These are phyloP conservation scores for Colletotrichum costaricense DNA, from an alignment of 2,329 filamentous ascomycete genomes.

Conservation along the genomic window DNA sequence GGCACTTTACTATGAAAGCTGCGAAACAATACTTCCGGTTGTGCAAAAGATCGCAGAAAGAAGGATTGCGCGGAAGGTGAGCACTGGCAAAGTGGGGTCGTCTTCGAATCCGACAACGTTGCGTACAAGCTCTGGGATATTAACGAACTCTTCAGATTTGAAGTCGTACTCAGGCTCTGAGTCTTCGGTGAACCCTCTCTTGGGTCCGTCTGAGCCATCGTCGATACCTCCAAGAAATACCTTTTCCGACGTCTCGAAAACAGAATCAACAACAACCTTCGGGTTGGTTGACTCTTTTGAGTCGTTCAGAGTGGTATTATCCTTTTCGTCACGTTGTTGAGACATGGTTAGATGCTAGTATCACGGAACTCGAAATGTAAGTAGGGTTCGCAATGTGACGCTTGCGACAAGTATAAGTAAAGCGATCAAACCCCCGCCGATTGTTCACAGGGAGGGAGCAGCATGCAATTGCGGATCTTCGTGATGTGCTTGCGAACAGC, in stretches of 20 bases:
- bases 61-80: constrained; percentile 72
- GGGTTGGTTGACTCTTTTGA: background rate
- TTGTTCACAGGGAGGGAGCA: background rate
- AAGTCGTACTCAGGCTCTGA: constrained; percentile 31
- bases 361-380: too few species aligned
- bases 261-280: constrained; percentile 4
- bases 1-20: constrained; percentile 22
- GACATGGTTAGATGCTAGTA: constrained; percentile 5
- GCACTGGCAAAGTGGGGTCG: constrained; percentile 64
- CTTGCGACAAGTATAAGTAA: constrained; percentile 1
- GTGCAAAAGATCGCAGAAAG: constrained; percentile 48
- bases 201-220: background rate
- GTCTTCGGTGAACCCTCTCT: background rate
- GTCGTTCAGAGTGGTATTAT: background rate
- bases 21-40: constrained; percentile 20
- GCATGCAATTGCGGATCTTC: constrained; percentile 32
- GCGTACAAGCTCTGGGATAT: constrained; percentile 52
- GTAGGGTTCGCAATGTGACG: background rate
- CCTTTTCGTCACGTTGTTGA: constrained; percentile 10
- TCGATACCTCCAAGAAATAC: constrained; percentile 9
- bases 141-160: constrained; percentile 28
- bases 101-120: constrained; percentile 68
- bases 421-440: background rate
- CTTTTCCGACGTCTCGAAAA: constrained; percentile 23
- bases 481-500: constrained; percentile 19